Evolutionary conservation across 1,284 basidiomycete species (phyloP).

Genomic region (Wolfiporia cocos): DNA sequence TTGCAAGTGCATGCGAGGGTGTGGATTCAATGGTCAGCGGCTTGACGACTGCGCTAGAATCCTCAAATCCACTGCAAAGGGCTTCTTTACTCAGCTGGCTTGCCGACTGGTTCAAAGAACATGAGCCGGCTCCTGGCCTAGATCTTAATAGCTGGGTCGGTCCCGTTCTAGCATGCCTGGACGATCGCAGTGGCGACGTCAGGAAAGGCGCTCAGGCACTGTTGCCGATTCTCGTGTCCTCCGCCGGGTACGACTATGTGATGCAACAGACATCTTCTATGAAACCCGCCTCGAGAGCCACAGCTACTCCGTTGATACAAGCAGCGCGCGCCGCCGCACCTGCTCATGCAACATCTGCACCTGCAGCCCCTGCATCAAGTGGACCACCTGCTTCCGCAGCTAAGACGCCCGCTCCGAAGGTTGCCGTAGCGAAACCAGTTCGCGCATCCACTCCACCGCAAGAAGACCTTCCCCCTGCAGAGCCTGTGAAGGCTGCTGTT

Average conservation of each 20-base stretch:
- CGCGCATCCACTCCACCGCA: constrained; percentile 9
- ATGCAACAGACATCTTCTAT: constrained; percentile 82
- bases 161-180: constrained; percentile 77
- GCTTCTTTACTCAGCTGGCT: constrained; percentile 85
- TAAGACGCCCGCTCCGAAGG: constrained; percentile 12
- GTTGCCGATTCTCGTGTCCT: constrained; percentile 74
- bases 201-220: constrained; percentile 86
- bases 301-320: constrained; percentile 86
- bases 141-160: constrained; percentile 74
- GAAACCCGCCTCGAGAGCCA: constrained; percentile 88
- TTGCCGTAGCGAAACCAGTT: constrained; percentile 9
- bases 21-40: constrained; percentile 79
- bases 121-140: constrained; percentile 46
- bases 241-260: constrained; percentile 81
- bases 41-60: constrained; percentile 78
- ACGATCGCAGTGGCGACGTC: constrained; percentile 90
- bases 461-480: constrained; percentile 13
- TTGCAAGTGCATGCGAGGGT: constrained; percentile 81
- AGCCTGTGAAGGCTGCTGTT: constrained; percentile 17
- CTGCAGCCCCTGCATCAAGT: constrained; percentile 20
- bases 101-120: constrained; percentile 71
- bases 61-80: constrained; percentile 85
- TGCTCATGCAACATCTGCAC: constrained; percentile 20
- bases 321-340: constrained; percentile 46
- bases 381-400: constrained; percentile 21